These are phyloP conservation scores for Aspergillus bombycis DNA, from an alignment of 2,329 filamentous ascomycete species.

Conservation along the genomic window DNA sequence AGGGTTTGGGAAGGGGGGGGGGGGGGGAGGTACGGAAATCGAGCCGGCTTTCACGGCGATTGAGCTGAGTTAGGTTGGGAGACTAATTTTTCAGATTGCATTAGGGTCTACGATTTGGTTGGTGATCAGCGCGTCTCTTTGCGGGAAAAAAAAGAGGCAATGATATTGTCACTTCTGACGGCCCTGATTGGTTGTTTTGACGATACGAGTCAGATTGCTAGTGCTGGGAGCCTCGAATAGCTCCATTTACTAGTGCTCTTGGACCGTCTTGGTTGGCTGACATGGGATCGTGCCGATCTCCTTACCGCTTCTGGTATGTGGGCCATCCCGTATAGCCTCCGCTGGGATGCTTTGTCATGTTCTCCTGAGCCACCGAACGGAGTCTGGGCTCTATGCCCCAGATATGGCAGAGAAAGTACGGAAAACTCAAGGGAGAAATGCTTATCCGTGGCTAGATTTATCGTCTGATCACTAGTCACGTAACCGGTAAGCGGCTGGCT, in stretches of 20 bases:
- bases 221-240: background rate
- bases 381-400: too few relatives aligned
- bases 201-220: background rate
- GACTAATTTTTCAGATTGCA: background rate
- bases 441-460: too few relatives aligned
- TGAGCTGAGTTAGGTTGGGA: too few relatives aligned
- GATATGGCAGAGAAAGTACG: too few relatives aligned
- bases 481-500: too few relatives aligned
- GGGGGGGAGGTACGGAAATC: background rate
- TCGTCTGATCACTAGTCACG: too few relatives aligned
- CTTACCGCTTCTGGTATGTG: background rate
- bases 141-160: background rate
- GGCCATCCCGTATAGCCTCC: background rate
- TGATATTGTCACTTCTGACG: background rate
- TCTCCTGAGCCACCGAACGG: too few relatives aligned
- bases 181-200: background rate
- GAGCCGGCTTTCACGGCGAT: background rate
- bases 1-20: background rate
- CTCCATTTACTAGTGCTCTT: background rate
- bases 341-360: too few relatives aligned
- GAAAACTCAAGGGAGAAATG: too few relatives aligned
- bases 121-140: background rate
- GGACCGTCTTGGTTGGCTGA: background rate
- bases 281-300: background rate
- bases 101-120: background rate